These are phyloP conservation scores for Nakazawaea anatomiae DNA, from an alignment of 805 yeast genomes.

Conservation along the genomic window DNA sequence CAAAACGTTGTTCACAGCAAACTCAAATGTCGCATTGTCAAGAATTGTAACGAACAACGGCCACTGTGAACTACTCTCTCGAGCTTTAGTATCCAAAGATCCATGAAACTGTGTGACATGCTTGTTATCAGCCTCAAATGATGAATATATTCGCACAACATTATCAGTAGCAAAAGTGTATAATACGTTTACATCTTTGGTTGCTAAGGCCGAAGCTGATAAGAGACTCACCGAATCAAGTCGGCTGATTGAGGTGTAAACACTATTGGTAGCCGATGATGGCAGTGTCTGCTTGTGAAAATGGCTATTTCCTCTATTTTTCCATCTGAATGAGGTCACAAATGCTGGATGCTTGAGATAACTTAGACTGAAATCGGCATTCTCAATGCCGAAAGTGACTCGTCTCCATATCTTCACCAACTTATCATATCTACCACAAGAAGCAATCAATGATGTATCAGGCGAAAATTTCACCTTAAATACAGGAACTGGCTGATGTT, in stretches of 20 bases:
- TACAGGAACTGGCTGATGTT: constrained; percentile 56
- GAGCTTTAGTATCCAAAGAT: constrained; percentile 22
- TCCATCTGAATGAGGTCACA: constrained; percentile 59
- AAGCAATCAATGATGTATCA: constrained; percentile 64
- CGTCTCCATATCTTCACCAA: constrained; percentile 78
- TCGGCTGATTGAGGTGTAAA: constrained; percentile 13
- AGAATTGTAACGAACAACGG: constrained; percentile 24
- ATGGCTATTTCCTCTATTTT: constrained; percentile 13
- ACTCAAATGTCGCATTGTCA: constrained; percentile 30
- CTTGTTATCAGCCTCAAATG: constrained; percentile 54
- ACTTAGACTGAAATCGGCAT: constrained; percentile 60
- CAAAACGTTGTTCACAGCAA: constrained; percentile 18
- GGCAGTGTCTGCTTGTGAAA: not conserved
- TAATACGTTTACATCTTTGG: constrained; percentile 41
- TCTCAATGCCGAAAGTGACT: constrained; percentile 57
- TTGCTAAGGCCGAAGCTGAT: constrained; percentile 24
- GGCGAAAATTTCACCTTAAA: constrained; percentile 52
- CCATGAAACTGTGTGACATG: constrained; percentile 56
- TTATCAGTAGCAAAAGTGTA: constrained; percentile 62
- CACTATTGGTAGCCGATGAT: constrained; percentile 5
- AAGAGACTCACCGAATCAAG: constrained; percentile 29
- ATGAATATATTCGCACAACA: constrained; percentile 62
- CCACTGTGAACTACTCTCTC: not conserved
- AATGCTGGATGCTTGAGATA: constrained; percentile 61
- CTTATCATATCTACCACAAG: constrained; percentile 55